Conservation (phyloP, 805 yeast genomes). For the Metschnikowia drakensbergensis region DNA sequence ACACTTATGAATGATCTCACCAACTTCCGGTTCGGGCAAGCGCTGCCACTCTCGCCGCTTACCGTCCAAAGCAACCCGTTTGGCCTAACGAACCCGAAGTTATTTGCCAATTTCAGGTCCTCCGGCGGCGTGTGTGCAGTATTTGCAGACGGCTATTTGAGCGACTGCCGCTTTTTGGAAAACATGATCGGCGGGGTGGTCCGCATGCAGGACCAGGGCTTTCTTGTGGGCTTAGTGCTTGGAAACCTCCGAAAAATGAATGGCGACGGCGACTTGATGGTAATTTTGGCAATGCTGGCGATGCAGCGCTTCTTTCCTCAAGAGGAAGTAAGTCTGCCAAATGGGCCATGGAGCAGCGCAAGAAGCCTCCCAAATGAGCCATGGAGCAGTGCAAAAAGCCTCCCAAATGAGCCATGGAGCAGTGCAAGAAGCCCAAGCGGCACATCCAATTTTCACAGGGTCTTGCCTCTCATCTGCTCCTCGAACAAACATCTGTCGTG, state of each 20-base stretch:
- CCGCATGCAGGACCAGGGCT: not conserved
- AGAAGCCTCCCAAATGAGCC: not conserved
- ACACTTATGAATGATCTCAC: not conserved
- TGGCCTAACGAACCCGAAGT: slow-evolving; percentile 9
- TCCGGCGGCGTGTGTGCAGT: slow-evolving; percentile 20
- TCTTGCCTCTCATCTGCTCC: slow-evolving; percentile 1
- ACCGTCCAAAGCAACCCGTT: slow-evolving; percentile 13
- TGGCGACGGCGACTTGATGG: slow-evolving; percentile 45
- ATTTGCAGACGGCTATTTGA: slow-evolving; percentile 22
- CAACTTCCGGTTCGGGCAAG: not conserved
- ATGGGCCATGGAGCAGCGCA: not conserved
- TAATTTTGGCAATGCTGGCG: slow-evolving; percentile 14
- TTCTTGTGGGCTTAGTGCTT: slow-evolving; percentile 33
- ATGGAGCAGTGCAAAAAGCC: not conserved
- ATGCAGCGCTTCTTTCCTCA: not conserved
- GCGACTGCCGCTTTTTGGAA: slow-evolving; percentile 43
- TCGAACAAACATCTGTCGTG: slow-evolving; percentile 20
- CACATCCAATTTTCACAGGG: not conserved
- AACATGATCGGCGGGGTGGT: slow-evolving; percentile 44
- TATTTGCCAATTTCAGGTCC: slow-evolving; percentile 14
- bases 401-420: not conserved
- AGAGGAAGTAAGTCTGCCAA: not conserved
- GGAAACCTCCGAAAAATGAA: slow-evolving; percentile 36
- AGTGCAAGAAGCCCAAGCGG: no score
- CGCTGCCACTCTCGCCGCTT: not conserved